Percentiles rank a stretch among this genome's conserved stretches.
Evolutionary conservation across 1,284 basidiomycete genomes (phyloP).

Genomic region (Marasmius oreades): DNA sequence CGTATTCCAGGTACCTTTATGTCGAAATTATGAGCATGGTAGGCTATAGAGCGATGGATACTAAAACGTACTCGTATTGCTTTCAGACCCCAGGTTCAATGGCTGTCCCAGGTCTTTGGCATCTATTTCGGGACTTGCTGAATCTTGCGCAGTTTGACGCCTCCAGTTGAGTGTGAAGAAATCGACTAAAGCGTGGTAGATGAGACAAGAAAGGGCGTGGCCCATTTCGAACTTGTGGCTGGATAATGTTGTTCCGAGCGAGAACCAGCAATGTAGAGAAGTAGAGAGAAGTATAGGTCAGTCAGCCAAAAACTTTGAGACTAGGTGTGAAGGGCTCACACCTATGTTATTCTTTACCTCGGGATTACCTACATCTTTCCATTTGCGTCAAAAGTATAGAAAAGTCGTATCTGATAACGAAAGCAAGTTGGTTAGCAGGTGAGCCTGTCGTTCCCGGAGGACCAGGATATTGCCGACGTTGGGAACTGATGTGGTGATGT

Average conservation of each 20-base stretch:
- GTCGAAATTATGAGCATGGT: too few relatives aligned
- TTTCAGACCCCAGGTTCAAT: neutral
- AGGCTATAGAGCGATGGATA: too few relatives aligned
- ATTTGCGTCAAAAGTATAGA: constrained; percentile 79
- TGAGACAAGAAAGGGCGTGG: neutral
- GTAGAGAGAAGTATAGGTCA: too few relatives aligned
- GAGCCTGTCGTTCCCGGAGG: constrained; percentile 22
- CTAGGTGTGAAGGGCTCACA: constrained; percentile 87
- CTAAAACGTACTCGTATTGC: too few relatives aligned
- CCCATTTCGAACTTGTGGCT: neutral
- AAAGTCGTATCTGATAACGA: constrained; percentile 72
- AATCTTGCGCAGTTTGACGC: neutral
- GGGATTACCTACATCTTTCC: constrained; percentile 82
- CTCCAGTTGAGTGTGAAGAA: neutral
- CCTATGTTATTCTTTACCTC: constrained; percentile 89
- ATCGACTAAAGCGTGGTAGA: neutral
- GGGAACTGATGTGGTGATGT: constrained; percentile 13
- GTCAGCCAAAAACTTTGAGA: constrained; percentile 81
- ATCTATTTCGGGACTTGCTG: neutral
- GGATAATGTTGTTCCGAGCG: neutral
- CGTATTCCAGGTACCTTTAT: too few relatives aligned
- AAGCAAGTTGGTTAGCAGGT: constrained; percentile 90
- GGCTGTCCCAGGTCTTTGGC: neutral
- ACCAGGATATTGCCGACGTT: constrained; percentile 9
- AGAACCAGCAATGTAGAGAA: neutral